Evolutionary conservation across 2,329 filamentous ascomycete species (phyloP), one percentile per base, ranked within the genome.

Genomic region (Aspergillus fumigatus): DNA sequence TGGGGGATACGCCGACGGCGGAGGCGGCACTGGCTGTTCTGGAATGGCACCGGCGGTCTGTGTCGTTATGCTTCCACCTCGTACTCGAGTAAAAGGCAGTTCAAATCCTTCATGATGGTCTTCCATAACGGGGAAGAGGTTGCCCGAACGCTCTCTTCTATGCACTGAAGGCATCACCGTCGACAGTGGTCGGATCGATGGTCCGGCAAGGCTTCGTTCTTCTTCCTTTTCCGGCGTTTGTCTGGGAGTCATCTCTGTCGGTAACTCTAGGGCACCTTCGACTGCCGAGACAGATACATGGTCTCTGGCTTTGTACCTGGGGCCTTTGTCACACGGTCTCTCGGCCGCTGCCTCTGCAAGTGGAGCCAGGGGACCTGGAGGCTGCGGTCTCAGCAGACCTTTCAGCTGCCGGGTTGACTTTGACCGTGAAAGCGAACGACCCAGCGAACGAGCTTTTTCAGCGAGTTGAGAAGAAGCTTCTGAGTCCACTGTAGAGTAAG

Each of bases 21-120:
- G 74, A 5, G 73, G 69, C 23, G 73, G 75, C 35, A 75, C 61
- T 3, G 74, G 69, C 38, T 70, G 68, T 17, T 73, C 70, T 14
- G 75, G 74, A 29, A 65, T 66, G 7, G 60, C 56, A 32, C 74
- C 73, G 25, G 71, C 59, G 2, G 64, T 66, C 61, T 73, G 72
- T 32, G 68, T 63, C 14, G 68, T 65, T 43, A 74, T 72, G 55
- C 72, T 74, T 50, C 62, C 63, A 27, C 65, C 67, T 57, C 67
- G 72, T 56, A 65, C 11, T 45, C 68, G 66, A 27, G 59, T 49
- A 29, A 60, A 63, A 32, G 58, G 55, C 38, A 59, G 63, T 54
- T 69, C 66, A 27, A 64, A 68, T 26, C 56, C 53, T 14, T 63
- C 60, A 25, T 60, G 59, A 26, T 61, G 58, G 21, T 60, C 64